These are phyloP conservation scores for Dillenia turbinata DNA, from an alignment of 164 flowering plant species.

Conservation along the genomic window DNA sequence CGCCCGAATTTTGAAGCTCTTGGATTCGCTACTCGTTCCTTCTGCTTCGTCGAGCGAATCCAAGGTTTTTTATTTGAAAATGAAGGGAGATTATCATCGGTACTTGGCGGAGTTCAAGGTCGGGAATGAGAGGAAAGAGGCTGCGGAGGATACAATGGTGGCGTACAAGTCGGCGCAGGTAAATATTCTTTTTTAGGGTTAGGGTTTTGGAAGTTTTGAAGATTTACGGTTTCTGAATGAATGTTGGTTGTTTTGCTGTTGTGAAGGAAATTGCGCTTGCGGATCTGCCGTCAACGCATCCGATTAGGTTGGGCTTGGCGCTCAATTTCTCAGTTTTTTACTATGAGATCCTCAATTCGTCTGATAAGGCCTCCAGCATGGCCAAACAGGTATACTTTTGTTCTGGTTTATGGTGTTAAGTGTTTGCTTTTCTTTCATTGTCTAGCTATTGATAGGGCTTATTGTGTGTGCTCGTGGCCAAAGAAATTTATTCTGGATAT, in stretches of 20 bases:
- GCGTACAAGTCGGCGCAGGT: conserved; percentile 95
- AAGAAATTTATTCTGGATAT: not conserved
- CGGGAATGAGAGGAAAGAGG: conserved; percentile 59
- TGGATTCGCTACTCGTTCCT: conserved; percentile 53
- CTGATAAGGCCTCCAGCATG: conserved; percentile 77
- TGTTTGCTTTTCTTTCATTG: not conserved
- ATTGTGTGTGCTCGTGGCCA: not conserved
- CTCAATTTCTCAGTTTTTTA: conserved; percentile 74
- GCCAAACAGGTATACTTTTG: conserved; percentile 55
- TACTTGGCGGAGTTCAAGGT: conserved; percentile 76
- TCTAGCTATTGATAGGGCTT: not conserved
- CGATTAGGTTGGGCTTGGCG: conserved; percentile 73
- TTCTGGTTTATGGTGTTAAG: not conserved
- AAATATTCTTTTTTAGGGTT: not conserved
- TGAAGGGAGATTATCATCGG: conserved; percentile 86
- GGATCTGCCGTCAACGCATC: conserved; percentile 77
- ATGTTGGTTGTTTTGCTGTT: conserved; percentile 2
- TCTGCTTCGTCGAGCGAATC: conserved; percentile 53
- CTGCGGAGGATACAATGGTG: conserved; percentile 72
- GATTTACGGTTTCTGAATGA: not conserved
- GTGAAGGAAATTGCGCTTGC: conserved; percentile 59
- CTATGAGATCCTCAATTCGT: conserved; percentile 63
- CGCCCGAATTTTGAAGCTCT: conserved; percentile 47
- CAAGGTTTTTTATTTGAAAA: conserved; percentile 76
- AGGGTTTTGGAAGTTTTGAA: not conserved